Base-by-base conservation (phyloP, 164 flowering plant genomes). In the Paratinospora sagittata region DNA sequence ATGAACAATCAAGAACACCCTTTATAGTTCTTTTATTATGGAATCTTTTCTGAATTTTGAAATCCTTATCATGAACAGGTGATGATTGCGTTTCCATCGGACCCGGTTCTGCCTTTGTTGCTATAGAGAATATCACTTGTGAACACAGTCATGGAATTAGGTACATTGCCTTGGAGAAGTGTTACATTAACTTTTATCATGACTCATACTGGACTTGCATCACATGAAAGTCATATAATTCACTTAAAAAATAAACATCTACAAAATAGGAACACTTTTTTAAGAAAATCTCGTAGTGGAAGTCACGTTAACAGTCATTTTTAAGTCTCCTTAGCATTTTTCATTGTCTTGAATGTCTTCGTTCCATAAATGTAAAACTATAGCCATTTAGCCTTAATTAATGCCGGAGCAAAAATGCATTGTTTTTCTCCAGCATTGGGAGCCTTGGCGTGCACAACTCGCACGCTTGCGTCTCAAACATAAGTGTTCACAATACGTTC, bases 1-100 rank as follows among this genome's bases (percentile, higher is more conserved):
- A 75, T 7, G 27, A 67, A 12, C 2, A n/a, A 34, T 19, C 23
- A 23, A 64, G 8, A 24, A 6, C 26, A 14, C 34, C 3, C 19
- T n/a, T 36, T 3, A 30, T 60, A 12, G 17, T 60, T 27, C 9
- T 65, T n/a, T 19, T 2, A 41, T 0, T 6, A 8, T 41, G 45
- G 4, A 41, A 30, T 36, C 34, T 12, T 36, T 45, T 5, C 10
- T 34, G 6, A 49, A 57, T 55, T n/a, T 30, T 39, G 26, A 17
- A 23, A 57, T 49, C 24, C 30, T 70, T 49, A 39, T 36, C 60
- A n/a, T 69, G 66, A 52, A 52, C 79, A 88, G 94, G 92, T 41
- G 95, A 88, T 27, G 92, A 90, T 68, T 90, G 95, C 66, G 71
- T 90, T 26, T 90, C 92, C 0, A 85, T 90, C 34, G 95, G 95